Base-by-base conservation (phyloP, 768 basidiomycete genomes). In the Gloeostereum incarnatum region DNA sequence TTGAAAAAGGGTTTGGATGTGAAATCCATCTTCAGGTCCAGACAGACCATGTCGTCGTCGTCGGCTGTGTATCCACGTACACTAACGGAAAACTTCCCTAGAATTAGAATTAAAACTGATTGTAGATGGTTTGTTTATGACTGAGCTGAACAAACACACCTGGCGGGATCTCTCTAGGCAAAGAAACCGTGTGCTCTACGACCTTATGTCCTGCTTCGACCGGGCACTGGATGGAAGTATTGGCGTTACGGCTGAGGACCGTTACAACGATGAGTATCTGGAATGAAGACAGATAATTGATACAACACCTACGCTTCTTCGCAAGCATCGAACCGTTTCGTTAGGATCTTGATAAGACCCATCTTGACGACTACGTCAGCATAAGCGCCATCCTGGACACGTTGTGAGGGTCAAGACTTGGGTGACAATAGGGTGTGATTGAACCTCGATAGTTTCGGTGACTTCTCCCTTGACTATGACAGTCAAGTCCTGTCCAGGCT, bases 331-430 rank as follows among this genome's bases (percentile, higher is more conserved):
- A 97, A 94, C 13, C 47, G 53, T 64, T 88, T 96, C 31, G 66
- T 59, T 22, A 98, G 62, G n/a, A 98, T 56, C 64, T 89, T 96
- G 53, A 99, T 75, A 20, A 89, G 62, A 18, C 96, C 96, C n/a
- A 98, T 68, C 58, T 97, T 98, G 40, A 99, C 94, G 1, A 62
- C 60, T 3, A 99, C 91, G 47, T 93, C 79, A 6, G 84, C 94
- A 49, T 75, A 86, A 26, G 94, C 86, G 4, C 96, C 96, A 4
- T 92, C 81, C 93, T 97, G 46, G 6, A 22, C 5, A 23, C 5
- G n/a, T n/a, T n/a, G n/a, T n/a, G 33, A 19, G 36, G 23, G 17
- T 21, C 18, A 8, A 42, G 18, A 5, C 6, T 16, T 21, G 17
- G 31, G 35, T 9, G 36, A 11, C 22, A 37, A 18, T 14, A 25